Evolutionary conservation across 2,329 filamentous ascomycete genomes (phyloP).

Genomic region (Metarhizium robertsii): DNA sequence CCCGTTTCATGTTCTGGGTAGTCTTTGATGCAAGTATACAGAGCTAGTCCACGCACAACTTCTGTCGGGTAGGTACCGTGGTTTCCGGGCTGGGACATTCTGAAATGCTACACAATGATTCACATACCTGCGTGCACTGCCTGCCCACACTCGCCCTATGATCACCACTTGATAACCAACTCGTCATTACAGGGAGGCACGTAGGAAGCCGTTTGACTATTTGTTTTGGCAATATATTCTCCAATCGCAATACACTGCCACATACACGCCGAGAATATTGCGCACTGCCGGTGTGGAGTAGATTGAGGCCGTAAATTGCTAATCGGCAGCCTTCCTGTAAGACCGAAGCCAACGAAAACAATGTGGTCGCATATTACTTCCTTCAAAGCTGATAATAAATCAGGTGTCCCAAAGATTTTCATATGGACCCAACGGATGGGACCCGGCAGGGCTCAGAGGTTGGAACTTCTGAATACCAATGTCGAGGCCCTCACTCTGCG

Average conservation of each 20-base stretch:
- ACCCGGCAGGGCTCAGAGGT: conserved; percentile 2
- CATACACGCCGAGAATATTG: neutral
- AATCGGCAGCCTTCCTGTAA: neutral
- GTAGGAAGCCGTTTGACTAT: no score
- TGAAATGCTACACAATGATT: neutral
- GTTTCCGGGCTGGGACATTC: neutral
- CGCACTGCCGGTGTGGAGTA: neutral
- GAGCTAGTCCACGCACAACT: neutral
- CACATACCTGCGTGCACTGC: neutral
- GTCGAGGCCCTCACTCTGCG: neutral
- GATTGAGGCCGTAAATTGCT: neutral
- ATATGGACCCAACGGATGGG: neutral
- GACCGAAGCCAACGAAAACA: neutral
- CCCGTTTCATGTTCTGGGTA: neutral
- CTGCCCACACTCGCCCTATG: neutral
- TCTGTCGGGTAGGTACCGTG: neutral
- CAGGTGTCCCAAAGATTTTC: neutral
- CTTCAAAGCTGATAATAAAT: neutral
- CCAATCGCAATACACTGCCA: no score
- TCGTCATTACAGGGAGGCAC: neutral
- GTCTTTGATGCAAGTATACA: neutral
- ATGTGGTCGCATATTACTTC: neutral
- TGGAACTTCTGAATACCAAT: neutral
- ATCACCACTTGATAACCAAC: neutral
- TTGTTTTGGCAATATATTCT: no score